Evolutionary conservation across 257 asterid genomes (phyloP).

Genomic region (Solanum habrochaites): DNA sequence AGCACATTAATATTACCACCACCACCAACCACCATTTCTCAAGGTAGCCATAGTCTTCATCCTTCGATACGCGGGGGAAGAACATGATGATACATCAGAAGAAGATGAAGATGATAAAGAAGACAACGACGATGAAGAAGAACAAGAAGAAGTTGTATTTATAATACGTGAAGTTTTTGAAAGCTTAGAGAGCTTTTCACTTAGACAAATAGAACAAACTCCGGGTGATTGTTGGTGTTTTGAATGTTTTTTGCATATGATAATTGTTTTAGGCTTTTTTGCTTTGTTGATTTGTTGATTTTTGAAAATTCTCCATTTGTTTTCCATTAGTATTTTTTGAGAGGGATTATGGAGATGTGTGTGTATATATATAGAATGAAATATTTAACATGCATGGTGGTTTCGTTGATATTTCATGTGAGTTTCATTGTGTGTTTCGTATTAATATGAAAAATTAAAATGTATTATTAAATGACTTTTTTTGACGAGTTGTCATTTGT

Average conservation of each 20-base stretch:
- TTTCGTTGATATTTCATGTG: constrained; percentile 53
- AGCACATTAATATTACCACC: constrained; percentile 5
- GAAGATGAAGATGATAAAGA: constrained; percentile 50
- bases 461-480: neutral
- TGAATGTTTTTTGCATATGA: constrained; percentile 51
- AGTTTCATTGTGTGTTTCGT: constrained; percentile 34
- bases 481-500: constrained; percentile 17
- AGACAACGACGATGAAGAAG: constrained; percentile 32
- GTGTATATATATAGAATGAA: neutral
- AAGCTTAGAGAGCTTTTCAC: constrained; percentile 37
- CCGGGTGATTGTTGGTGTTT: constrained; percentile 68
- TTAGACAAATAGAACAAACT: constrained; percentile 59
- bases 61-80: constrained; percentile 29
- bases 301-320: constrained; percentile 26
- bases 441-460: neutral
- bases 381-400: constrained; percentile 8
- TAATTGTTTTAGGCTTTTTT: neutral
- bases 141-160: neutral
- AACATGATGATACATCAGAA: constrained; percentile 28
- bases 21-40: neutral
- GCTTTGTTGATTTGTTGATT: constrained; percentile 3
- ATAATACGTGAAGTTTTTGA: constrained; percentile 7
- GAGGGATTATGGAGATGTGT: neutral
- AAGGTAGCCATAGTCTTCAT: neutral
- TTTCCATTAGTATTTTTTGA: neutral